Percentiles rank a stretch among this genome's conserved stretches.
Conservation (phyloP, 331 rosid species). For the Pyracantha coccinea region DNA sequence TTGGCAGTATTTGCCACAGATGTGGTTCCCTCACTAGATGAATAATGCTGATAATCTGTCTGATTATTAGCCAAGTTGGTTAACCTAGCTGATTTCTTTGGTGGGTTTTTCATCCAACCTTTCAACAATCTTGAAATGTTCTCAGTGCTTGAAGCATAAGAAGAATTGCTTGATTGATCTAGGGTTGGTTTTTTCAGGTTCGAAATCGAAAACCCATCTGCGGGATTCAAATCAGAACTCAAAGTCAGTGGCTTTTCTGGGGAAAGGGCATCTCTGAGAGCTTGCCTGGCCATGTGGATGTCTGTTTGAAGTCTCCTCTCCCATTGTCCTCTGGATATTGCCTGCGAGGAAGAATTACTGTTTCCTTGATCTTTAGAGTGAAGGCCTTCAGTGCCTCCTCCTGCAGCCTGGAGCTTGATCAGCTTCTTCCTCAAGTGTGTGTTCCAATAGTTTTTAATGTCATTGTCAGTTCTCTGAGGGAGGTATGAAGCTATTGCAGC, state of each 20-base stretch:
- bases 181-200: slow-evolving; percentile 14
- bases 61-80: slow-evolving; percentile 16
- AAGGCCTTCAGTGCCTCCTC: slow-evolving; percentile 7
- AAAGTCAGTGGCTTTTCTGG: slow-evolving; percentile 31
- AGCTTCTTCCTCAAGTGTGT: slow-evolving; percentile 87
- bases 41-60: not conserved
- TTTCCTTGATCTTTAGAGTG: slow-evolving; percentile 18
- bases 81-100: slow-evolving; percentile 7
- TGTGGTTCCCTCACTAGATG: slow-evolving; percentile 41
- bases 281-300: slow-evolving; percentile 69
- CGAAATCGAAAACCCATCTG: slow-evolving; percentile 10
- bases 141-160: slow-evolving; percentile 78
- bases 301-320: slow-evolving; percentile 91
- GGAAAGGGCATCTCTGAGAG: slow-evolving; percentile 69
- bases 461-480: slow-evolving; percentile 92
- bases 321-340: slow-evolving; percentile 83
- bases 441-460: slow-evolving; percentile 91
- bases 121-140: slow-evolving; percentile 73
- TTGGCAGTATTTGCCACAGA: slow-evolving; percentile 16
- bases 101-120: slow-evolving; percentile 61
- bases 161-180: not conserved
- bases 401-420: slow-evolving; percentile 36
- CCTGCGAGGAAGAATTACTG: slow-evolving; percentile 3
- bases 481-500: slow-evolving; percentile 98
- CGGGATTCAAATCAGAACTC: slow-evolving; percentile 19